Evolutionary conservation across 75 land plant species (phyloP), one percentile per base, ranked within the genome.

Genomic region (Cupressus sempervirens): DNA sequence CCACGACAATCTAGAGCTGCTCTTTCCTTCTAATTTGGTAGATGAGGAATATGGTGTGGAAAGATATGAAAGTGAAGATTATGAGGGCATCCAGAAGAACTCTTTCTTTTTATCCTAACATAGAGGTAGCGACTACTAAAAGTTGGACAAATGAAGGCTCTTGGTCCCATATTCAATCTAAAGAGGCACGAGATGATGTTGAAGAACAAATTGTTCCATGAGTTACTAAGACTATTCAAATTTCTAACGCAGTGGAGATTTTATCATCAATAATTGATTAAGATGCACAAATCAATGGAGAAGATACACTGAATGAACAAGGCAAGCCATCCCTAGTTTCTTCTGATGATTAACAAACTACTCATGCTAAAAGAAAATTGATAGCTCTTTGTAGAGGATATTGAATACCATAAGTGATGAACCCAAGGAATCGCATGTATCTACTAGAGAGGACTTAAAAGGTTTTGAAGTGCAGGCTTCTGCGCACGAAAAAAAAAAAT

Each of bases 251-350:
- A 26, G 50, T 1, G 29, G 30, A 79, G 50, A 43, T 45, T 38
- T 43, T 79, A n/a, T 9, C 50, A 79, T 10, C 30, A n/a, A 23
- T 26, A 26, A 11, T 43, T n/a, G 29, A 7, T n/a, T 7, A 43
- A 45, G 81, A 79, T 79, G 45, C 52, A 11, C 32, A 79, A 79
- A n/a, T 79, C 81, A 79, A 4, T 79, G 50, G 41, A 45, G 48
- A n/a, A 26, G 46, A 79, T 26, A 4, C 30, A 45, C n/a, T 45
- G 14, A 7, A 43, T 20, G 45, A 36, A 15, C 48, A 79, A 11
- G 45, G 15, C 48, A 43, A 13, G 45, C 13, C 81, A 79, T 45
- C 3, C 13, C 11, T 10, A 50, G 23, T 23, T 43, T 30, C 41
- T 10, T 36, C 81, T n/a, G 50, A n/a, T n/a, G n/a, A 20, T 20